A percentile compares a stretch with the other conserved stretches of the same genome.
Conservation (phyloP, 805 yeast genomes). For the Candida mattraensis region DNA sequence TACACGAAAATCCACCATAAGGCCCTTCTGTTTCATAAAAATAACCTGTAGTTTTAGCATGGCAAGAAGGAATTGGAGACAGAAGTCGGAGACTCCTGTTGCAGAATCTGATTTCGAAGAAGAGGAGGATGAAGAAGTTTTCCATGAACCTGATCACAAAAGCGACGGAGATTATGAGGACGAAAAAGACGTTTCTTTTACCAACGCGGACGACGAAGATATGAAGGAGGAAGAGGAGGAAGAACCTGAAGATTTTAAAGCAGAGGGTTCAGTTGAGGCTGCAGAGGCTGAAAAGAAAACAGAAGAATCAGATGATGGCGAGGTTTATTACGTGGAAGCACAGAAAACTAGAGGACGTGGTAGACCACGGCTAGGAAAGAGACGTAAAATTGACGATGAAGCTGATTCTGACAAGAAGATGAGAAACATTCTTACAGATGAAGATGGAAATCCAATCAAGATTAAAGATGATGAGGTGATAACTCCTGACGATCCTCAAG, state of each 20-base stretch:
- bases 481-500: constrained; percentile 73
- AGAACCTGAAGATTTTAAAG: constrained; percentile 13
- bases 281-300: constrained; percentile 16
- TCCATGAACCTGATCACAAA: constrained; percentile 20
- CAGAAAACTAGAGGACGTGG: constrained; percentile 32
- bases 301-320: constrained; percentile 28
- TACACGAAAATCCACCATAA: too few species aligned
- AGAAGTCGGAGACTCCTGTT: constrained; percentile 18
- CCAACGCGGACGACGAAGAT: constrained; percentile 14
- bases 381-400: constrained; percentile 28
- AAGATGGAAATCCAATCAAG: constrained; percentile 63
- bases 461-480: constrained; percentile 76
- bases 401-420: constrained; percentile 34
- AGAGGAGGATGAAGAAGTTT: constrained; percentile 19
- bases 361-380: constrained; percentile 29
- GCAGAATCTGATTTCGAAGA: constrained; percentile 11
- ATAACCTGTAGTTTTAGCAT: too few species aligned
- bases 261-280: constrained; percentile 19
- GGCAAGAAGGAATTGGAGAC: neutral
- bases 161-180: constrained; percentile 27
- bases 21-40: too few species aligned
- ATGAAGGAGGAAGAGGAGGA: constrained; percentile 25
- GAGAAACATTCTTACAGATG: constrained; percentile 42
- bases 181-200: constrained; percentile 13
- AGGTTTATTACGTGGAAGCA: constrained; percentile 19